Conservation (phyloP, 805 yeast species). For the Yamadazyma philogaea region DNA sequence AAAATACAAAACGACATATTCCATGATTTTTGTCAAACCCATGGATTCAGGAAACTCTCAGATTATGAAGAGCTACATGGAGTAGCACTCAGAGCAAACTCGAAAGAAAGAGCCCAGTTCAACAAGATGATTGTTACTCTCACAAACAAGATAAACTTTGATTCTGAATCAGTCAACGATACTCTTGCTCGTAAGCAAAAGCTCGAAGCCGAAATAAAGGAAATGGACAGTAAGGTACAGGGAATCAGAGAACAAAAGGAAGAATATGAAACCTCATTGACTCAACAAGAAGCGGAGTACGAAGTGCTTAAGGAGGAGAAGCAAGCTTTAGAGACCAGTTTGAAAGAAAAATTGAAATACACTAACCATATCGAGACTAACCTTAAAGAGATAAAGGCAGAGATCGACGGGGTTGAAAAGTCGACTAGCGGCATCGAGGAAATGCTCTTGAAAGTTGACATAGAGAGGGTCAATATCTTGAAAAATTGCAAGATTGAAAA, state of each 20-base stretch:
- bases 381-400: slow-evolving; percentile 37
- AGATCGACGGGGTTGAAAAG: slow-evolving; percentile 28
- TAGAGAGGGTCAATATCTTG: slow-evolving; percentile 57
- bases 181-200: slow-evolving; percentile 45
- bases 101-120: slow-evolving; percentile 60
- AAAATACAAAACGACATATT: slow-evolving; percentile 46
- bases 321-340: slow-evolving; percentile 6
- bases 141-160: slow-evolving; percentile 62
- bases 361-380: slow-evolving; percentile 22
- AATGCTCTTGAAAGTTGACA: slow-evolving; percentile 48
- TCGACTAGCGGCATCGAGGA: slow-evolving; percentile 46
- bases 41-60: slow-evolving; percentile 53
- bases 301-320: slow-evolving; percentile 24
- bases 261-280: slow-evolving; percentile 22
- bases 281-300: slow-evolving; percentile 26
- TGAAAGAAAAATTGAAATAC: slow-evolving; percentile 21
- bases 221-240: slow-evolving; percentile 32
- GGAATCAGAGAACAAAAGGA: slow-evolving; percentile 32
- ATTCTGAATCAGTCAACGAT: slow-evolving; percentile 54
- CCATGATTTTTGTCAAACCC: slow-evolving; percentile 49
- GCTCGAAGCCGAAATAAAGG: slow-evolving; percentile 38
- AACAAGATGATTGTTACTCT: slow-evolving; percentile 59
- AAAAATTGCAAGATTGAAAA: slow-evolving; percentile 75
- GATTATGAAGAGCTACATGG: slow-evolving; percentile 75
- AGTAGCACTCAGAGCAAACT: slow-evolving; percentile 48